Percentiles rank a stretch among this genome's conserved stretches.
Conservation (phyloP, 2,329 filamentous ascomycete genomes). For the Rachicladosporium sp. region DNA sequence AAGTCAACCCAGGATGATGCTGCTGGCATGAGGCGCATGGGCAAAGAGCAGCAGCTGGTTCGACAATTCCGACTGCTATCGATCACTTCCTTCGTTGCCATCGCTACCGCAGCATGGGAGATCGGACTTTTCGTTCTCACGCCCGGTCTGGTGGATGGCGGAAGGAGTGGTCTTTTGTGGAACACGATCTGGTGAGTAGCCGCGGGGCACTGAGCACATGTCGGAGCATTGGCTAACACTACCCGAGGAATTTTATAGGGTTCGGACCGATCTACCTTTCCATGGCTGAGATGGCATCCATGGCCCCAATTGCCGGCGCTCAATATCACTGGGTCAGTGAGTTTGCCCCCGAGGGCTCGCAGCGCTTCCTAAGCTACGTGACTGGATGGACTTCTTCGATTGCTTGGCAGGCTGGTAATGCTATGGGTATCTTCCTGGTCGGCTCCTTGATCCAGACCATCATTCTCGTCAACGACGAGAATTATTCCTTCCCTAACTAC, state of each 20-base stretch:
- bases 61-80: constrained; percentile 12
- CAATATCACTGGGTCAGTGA: constrained; percentile 25
- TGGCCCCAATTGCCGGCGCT: constrained; percentile 17
- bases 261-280: constrained; percentile 6
- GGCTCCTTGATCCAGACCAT: constrained; percentile 25
- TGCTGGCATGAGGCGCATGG: constrained; percentile 31
- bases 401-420: neutral
- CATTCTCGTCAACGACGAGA: constrained; percentile 27
- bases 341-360: constrained; percentile 30
- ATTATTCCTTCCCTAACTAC: constrained; percentile 31
- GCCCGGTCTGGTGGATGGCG: constrained; percentile 14
- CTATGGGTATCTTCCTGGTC: constrained; percentile 8
- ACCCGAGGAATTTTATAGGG: no score
- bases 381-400: constrained; percentile 29
- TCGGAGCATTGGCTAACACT: no score
- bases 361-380: constrained; percentile 35
- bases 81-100: constrained; percentile 8
- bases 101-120: constrained; percentile 11
- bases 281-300: constrained; percentile 11
- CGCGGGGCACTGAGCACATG: no score
- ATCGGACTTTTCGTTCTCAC: constrained; percentile 8
- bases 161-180: constrained; percentile 17
- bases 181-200: no score
- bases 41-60: constrained; percentile 12
- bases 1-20: constrained; percentile 11